Conservation (phyloP, 1,139 yeast genomes). For the Geotrichum aggregatum region DNA sequence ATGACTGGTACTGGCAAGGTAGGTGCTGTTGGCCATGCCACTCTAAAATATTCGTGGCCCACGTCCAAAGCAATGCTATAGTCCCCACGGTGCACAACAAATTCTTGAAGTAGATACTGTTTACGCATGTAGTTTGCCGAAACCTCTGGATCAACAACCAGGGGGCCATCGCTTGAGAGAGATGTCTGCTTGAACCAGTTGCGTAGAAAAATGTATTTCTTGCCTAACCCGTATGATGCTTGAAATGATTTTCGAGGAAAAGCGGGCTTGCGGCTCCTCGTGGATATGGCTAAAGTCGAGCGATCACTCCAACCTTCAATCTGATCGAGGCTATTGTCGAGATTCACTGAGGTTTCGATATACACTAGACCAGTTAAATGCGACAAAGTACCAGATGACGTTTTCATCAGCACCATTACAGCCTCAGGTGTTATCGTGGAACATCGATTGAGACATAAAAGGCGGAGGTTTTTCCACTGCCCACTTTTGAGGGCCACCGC, state of each 20-base stretch:
- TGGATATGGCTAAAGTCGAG: not conserved
- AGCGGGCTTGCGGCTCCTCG: not conserved
- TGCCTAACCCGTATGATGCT: constrained; percentile 8
- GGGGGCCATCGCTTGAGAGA: not conserved
- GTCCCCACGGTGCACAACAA: constrained; percentile 8
- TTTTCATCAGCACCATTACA: constrained; percentile 11
- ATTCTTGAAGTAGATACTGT: constrained; percentile 12
- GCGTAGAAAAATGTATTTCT: constrained; percentile 13
- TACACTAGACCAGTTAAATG: constrained; percentile 10
- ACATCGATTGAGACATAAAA: constrained; percentile 22
- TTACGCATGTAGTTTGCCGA: constrained; percentile 9
- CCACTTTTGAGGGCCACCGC: constrained; percentile 27
- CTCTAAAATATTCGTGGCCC: not conserved
- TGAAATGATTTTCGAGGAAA: constrained; percentile 7
- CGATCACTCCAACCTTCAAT: constrained; percentile 1
- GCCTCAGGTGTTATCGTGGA: not conserved
- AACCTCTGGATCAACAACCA: constrained; percentile 13
- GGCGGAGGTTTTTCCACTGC: constrained; percentile 24
- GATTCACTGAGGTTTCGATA: not conserved
- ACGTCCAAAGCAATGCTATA: not conserved
- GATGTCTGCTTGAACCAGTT: not conserved
- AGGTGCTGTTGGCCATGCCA: constrained; percentile 1
- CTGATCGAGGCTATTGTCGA: not conserved
- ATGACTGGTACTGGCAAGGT: too few relatives aligned
- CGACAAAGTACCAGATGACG: not conserved